These are phyloP conservation scores for Begonia loranthoides DNA, from an alignment of 306 rosid species.

Conservation along the genomic window DNA sequence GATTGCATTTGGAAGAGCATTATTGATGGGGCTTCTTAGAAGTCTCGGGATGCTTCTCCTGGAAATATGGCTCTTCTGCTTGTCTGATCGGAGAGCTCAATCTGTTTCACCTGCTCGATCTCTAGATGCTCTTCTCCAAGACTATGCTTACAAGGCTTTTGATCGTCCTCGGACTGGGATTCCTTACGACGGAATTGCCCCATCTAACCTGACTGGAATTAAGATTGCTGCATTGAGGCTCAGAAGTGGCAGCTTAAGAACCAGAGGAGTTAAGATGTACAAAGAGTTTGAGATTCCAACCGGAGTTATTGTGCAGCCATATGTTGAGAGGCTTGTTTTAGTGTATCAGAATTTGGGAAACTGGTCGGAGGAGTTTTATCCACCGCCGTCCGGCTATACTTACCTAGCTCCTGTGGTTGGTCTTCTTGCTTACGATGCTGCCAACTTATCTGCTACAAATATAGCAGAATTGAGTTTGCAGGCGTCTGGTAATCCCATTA, in stretches of 20 bases:
- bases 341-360: conserved; percentile 75
- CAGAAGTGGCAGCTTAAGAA: conserved; percentile 65
- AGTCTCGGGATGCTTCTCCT: conserved; percentile 36
- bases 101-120: conserved; percentile 10
- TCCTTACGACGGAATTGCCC: conserved; percentile 14
- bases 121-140: conserved; percentile 27
- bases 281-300: conserved; percentile 46
- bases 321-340: conserved; percentile 64
- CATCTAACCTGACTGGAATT: conserved; percentile 26
- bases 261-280: conserved; percentile 42
- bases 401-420: conserved; percentile 69
- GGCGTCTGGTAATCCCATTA: conserved; percentile 30
- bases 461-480: conserved; percentile 24
- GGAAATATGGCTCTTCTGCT: conserved; percentile 25
- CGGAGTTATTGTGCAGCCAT: conserved; percentile 36
- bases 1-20: too few species aligned
- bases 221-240: conserved; percentile 28
- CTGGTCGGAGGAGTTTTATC: conserved; percentile 38
- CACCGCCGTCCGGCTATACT: conserved; percentile 31
- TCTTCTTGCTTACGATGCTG: conserved; percentile 55
- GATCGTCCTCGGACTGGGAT: conserved; percentile 20
- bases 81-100: conserved; percentile 19
- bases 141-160: conserved; percentile 25
- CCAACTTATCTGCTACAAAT: conserved; percentile 37
- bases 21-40: conserved; percentile 44